Evolutionary conservation across 1,284 basidiomycete species (phyloP), one percentile per base, ranked within the genome.

Genomic region (Fomitopsis palustris): DNA sequence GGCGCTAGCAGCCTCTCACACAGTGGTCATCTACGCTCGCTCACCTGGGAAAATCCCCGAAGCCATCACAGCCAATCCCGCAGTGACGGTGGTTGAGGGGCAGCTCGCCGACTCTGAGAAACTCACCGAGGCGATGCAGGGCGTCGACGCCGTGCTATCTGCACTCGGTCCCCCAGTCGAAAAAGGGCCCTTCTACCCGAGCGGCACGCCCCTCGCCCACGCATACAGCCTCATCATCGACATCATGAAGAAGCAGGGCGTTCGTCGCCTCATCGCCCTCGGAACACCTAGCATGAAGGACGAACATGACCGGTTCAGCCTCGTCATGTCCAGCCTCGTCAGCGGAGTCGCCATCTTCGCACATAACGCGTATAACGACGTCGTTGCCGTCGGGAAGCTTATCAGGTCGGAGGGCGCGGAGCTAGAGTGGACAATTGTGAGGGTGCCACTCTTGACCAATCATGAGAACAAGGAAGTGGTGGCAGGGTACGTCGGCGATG

Each of bases 401-500:
- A 77, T 90, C 43, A 76, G 81, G 16, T 72, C 70, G 3, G 73
- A 79, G 56, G 78, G 78, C 4, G 74, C 72, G 0, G 76, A 80
- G 27, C 64, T 88, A 16, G 80, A 84, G 25, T 90, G 86, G 85
- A 90, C 86, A 5, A 81, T 90, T 43, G 82, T 78, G 23, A 75
- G 88, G 33, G 86, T 90, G 1, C 86, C 86, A 1, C 42, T 86
- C 27, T 67, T 90, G 64, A 84, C 77, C 38, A 77, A 82, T 60
- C 73, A 75, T 9, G 68, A 77, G 25, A 74, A 70, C 17, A 79
- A 72, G 61, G 75, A 75, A 0, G 75, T 82, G 35, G 67, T 82
- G 2, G 82, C 79, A 19, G 88, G 88, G 2, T 88, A 88, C 66
- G 71, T 87, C 5, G 88, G 88, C 6, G 87, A 90, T 63, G 80